Conservation (phyloP, 2,329 filamentous ascomycete genomes). For the Phyllosticta citribraziliensis region DNA sequence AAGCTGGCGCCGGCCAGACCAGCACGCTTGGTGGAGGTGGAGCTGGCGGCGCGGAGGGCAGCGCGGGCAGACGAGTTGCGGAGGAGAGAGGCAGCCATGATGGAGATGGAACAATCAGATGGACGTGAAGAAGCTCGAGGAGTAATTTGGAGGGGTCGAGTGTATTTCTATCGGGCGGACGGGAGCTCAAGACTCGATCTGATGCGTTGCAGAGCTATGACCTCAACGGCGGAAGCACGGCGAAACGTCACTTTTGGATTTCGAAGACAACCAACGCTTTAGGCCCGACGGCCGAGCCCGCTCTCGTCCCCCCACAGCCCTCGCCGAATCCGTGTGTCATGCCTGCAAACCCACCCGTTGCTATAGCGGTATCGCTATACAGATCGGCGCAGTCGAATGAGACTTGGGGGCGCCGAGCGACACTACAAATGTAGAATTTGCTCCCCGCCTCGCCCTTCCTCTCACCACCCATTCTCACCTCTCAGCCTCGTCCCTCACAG, state of each 20-base stretch:
- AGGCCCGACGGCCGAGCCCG: background rate
- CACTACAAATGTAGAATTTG: background rate
- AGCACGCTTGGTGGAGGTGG: conserved; percentile 50
- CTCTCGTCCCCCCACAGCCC: background rate
- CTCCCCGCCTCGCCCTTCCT: background rate
- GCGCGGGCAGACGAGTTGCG: conserved; percentile 61
- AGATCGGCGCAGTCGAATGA: background rate
- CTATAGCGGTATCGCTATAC: background rate
- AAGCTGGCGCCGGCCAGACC: conserved; percentile 65
- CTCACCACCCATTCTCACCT: background rate
- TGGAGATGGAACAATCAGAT: conserved; percentile 15
- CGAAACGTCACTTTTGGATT: background rate
- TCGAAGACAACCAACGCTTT: background rate
- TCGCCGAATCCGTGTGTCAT: background rate
- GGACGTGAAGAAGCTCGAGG: background rate
- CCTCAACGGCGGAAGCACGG: conserved; percentile 2
- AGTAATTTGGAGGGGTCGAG: background rate
- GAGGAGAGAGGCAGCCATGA: conserved; percentile 69
- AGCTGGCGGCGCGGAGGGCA: conserved; percentile 58
- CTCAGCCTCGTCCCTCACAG: conserved; percentile 3
- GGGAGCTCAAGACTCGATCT: background rate
- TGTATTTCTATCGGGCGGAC: background rate
- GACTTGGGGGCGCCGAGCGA: background rate
- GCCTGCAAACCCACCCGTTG: background rate
- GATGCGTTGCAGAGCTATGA: conserved; percentile 3